Evolutionary conservation across 2,329 filamentous ascomycete genomes (phyloP).

Genomic region (Colletotrichum filicis): DNA sequence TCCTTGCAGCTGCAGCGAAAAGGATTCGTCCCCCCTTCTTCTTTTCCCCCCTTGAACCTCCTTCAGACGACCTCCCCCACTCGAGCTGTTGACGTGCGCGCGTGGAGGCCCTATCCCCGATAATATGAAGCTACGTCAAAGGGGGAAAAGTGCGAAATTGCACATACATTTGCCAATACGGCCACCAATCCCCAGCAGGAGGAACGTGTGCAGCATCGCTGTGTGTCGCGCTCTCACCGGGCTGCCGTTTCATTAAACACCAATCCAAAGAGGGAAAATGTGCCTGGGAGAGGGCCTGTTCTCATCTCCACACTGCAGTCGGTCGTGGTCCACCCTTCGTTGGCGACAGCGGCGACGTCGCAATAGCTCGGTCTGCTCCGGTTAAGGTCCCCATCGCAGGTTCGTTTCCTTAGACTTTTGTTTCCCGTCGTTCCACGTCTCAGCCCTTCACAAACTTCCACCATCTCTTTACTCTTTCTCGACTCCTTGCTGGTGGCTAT

Average conservation of each 20-base stretch:
- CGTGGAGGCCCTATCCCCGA: slow-evolving; percentile 26
- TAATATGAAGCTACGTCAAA: slow-evolving; percentile 15
- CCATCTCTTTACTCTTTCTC: slow-evolving; percentile 1
- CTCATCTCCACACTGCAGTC: slow-evolving; percentile 32
- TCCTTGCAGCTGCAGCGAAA: slow-evolving; percentile 26
- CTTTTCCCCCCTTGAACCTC: background rate
- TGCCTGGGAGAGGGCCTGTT: slow-evolving; percentile 24
- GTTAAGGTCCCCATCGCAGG: slow-evolving; percentile 13
- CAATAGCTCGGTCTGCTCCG: slow-evolving; percentile 34
- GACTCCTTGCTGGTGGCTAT: slow-evolving; percentile 23
- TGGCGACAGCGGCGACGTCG: slow-evolving; percentile 27
- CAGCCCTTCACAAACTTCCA: background rate
- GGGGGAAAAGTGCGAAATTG: slow-evolving; percentile 26
- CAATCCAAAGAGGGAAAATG: slow-evolving; percentile 25
- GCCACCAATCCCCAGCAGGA: background rate
- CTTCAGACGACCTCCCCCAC: background rate
- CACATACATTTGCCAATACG: slow-evolving; percentile 7
- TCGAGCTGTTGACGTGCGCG: slow-evolving; percentile 26
- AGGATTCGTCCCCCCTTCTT: background rate
- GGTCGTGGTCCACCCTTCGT: slow-evolving; percentile 25
- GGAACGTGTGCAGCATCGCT: background rate
- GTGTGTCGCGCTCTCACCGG: slow-evolving; percentile 21
- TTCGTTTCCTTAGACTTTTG: slow-evolving; percentile 22
- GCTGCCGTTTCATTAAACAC: slow-evolving; percentile 33
- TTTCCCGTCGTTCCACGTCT: background rate